Conservation (phyloP, 2,329 filamentous ascomycete species). For the Pseudogymnoascus sp. region DNA sequence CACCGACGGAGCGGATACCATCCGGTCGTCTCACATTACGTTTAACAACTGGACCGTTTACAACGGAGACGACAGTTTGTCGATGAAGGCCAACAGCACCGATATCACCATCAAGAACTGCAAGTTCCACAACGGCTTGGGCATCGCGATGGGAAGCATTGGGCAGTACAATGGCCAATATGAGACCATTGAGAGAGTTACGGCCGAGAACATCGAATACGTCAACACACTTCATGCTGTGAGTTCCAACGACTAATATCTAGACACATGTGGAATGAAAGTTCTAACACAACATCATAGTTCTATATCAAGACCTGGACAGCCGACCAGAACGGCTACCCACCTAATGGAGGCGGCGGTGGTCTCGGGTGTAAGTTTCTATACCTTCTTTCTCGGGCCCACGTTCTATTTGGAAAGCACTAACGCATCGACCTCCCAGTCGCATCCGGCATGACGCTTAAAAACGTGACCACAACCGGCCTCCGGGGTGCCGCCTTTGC, state of each 20-base stretch:
- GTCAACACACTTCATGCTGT: slow-evolving; percentile 42
- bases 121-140: slow-evolving; percentile 44
- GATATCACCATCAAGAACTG: slow-evolving; percentile 47
- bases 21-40: slow-evolving; percentile 46
- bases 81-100: slow-evolving; percentile 49
- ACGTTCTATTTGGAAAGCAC: neutral
- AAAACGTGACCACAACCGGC: slow-evolving; percentile 30
- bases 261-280: neutral
- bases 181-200: slow-evolving; percentile 46
- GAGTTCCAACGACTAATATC: neutral
- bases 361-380: slow-evolving; percentile 38
- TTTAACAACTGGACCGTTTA: slow-evolving; percentile 45
- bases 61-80: slow-evolving; percentile 50
- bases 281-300: neutral
- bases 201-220: slow-evolving; percentile 42
- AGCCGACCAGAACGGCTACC: slow-evolving; percentile 42
- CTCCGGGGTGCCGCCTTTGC: slow-evolving; percentile 30
- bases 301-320: slow-evolving; percentile 55
- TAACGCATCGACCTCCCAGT: neutral
- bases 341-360: slow-evolving; percentile 53
- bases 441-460: slow-evolving; percentile 31
- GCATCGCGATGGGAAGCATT: slow-evolving; percentile 52
- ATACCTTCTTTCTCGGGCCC: neutral
- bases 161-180: slow-evolving; percentile 46
- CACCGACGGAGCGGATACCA: slow-evolving; percentile 45